Evolutionary conservation across 768 basidiomycete genomes (phyloP).

Genomic region (Mycena rosella): DNA sequence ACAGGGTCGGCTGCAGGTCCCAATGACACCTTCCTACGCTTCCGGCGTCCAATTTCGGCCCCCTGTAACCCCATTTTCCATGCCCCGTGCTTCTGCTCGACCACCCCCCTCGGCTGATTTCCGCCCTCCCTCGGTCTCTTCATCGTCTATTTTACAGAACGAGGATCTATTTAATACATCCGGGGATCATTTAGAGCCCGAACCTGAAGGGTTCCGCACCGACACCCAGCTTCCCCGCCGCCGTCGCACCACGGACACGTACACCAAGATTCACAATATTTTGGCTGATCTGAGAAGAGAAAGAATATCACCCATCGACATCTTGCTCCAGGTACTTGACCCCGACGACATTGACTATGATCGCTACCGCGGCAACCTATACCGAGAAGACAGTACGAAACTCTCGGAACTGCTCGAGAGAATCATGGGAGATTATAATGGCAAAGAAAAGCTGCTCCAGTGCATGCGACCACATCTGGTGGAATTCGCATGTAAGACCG

Average conservation of each 20-base stretch:
- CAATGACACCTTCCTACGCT: too few relatives aligned
- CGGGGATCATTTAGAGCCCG: too few relatives aligned
- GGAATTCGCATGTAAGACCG: neutral
- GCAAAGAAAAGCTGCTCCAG: neutral
- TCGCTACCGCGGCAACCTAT: slow-evolving; percentile 10
- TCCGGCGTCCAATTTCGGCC: too few relatives aligned
- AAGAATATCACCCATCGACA: slow-evolving; percentile 7
- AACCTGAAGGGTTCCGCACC: too few relatives aligned
- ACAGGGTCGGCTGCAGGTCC: too few relatives aligned
- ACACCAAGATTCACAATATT: slow-evolving; percentile 7
- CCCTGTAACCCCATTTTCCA: too few relatives aligned
- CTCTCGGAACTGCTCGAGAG: neutral
- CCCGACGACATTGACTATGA: neutral
- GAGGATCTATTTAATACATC: too few relatives aligned
- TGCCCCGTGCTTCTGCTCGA: too few relatives aligned
- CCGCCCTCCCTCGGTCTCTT: too few relatives aligned
- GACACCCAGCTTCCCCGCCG: neutral
- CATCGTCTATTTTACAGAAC: too few relatives aligned
- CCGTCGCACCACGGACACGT: neutral
- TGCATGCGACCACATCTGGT: slow-evolving; percentile 7
- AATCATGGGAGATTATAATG: slow-evolving; percentile 7
- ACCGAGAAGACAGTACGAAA: neutral
- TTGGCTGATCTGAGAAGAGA: neutral
- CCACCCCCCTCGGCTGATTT: too few relatives aligned
- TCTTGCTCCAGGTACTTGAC: slow-evolving; percentile 8